Evolutionary conservation across 768 basidiomycete genomes (phyloP).

Genomic region (Gelatoporia subvermispora): DNA sequence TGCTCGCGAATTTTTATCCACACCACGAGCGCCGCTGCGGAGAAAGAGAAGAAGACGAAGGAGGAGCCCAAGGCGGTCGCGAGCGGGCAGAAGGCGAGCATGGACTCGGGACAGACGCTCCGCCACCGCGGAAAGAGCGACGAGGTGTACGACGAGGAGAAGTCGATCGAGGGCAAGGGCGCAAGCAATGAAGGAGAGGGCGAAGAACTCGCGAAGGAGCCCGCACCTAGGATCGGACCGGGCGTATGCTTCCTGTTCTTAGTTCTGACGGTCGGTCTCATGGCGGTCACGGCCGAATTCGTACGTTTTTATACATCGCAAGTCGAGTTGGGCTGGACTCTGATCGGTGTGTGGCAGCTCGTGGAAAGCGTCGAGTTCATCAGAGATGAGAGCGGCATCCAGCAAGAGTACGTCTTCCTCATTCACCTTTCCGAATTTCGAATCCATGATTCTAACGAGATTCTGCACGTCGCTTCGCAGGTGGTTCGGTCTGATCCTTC

Average conservation of each 20-base stretch:
- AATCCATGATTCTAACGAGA: neutral
- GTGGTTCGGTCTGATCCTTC: conserved; percentile 70
- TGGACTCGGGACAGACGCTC: no score
- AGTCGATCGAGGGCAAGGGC: no score
- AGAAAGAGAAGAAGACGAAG: conserved; percentile 26
- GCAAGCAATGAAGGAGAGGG: conserved; percentile 20
- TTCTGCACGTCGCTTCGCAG: conserved; percentile 24
- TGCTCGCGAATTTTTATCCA: conserved; percentile 65
- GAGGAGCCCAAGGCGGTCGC: no score
- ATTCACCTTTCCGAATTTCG: neutral
- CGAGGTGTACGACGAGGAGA: no score
- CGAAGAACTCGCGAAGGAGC: conserved; percentile 43
- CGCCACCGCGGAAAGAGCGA: no score
- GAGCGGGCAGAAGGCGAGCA: no score
- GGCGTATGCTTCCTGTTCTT: conserved; percentile 57
- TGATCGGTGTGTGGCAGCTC: neutral
- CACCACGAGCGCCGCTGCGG: conserved; percentile 57
- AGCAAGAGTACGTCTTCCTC: conserved; percentile 42
- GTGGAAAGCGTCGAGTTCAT: conserved; percentile 1
- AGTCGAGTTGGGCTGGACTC: neutral
- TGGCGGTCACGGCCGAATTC: conserved; percentile 71
- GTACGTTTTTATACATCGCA: conserved; percentile 30
- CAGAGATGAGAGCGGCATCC: conserved; percentile 25
- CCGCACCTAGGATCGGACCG: conserved; percentile 47
- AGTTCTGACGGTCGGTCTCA: conserved; percentile 46